Base-by-base conservation (phyloP, 2,329 filamentous ascomycete species). In the Epichloe sylvatica region DNA sequence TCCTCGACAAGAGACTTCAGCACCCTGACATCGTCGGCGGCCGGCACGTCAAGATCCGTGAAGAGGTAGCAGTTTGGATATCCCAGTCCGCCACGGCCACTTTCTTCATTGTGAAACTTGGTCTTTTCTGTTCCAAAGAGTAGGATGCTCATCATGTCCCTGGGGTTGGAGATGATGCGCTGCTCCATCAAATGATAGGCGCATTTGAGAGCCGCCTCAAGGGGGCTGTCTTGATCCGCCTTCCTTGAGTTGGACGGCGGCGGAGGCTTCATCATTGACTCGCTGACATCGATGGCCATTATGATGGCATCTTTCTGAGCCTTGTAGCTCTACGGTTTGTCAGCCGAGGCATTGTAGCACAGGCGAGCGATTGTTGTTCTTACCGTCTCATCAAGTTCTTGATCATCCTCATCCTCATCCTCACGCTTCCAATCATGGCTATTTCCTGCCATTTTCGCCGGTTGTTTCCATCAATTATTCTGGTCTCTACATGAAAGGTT, bases 161-260 rank as follows among this genome's bases (percentile, higher is more conserved):
- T 90, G 1, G 92, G 92, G 53, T 90, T 91, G 3, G 91, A 91
- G 59, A 98, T 97, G 66, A 98, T 97, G 58, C 92, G 87, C 69
- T 97, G 91, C 68, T 97, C 88, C 87, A 98, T 96, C 48, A 98
- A 74, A 61, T 88, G 81, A 61, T 94, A 94, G 51, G 91, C 92
- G 59, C 88, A 96, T 73, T 95, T 95, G 46, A 98, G 69, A 4
- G 92, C 90, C 15, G 91, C 90, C 47, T 83, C 76, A 1, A 88
- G 75, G 4, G 81, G 81, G 42, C 85, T 90, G 59, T 91, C 86
- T 51, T 74, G 80, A 55, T 86, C 84, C 41, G 81, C 78, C 64
- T 89, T 91, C 67, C 86, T 94, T 46, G 81, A 77, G 53, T 78
- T 74, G 6, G 75, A 75, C 3, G 74, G 69, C 3, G 80, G 76